Conservation (phyloP, 495 filamentous ascomycete species). For the Astrocystis sublimbata region DNA sequence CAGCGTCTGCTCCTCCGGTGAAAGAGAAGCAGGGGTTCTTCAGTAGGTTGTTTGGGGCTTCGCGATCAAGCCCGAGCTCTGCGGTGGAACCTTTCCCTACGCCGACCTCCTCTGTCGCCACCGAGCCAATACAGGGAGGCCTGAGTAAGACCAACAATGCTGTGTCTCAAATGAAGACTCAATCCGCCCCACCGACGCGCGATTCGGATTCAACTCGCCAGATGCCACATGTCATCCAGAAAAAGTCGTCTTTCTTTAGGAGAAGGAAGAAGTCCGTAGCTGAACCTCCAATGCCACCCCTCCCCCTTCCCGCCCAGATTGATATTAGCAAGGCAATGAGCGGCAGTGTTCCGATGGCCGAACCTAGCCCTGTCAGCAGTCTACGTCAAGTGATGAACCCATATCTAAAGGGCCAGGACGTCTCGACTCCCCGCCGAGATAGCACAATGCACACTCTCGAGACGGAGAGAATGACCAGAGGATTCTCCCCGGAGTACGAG, state of each 20-base stretch:
- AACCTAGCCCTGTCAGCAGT: slow-evolving; percentile 79
- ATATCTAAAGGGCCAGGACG: slow-evolving; percentile 54
- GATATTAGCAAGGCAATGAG: slow-evolving; percentile 35
- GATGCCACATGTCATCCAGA: slow-evolving; percentile 61
- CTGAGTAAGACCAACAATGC: slow-evolving; percentile 23
- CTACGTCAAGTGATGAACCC: slow-evolving; percentile 89
- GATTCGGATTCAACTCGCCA: slow-evolving; percentile 39
- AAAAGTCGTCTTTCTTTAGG: slow-evolving; percentile 94
- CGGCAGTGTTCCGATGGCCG: slow-evolving; percentile 28
- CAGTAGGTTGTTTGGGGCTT: slow-evolving; percentile 77
- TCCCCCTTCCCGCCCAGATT: slow-evolving; percentile 29
- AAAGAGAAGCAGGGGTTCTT: slow-evolving; percentile 89
- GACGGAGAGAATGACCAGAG: slow-evolving; percentile 38
- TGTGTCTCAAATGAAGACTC: slow-evolving; percentile 41
- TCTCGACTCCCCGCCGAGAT: slow-evolving; percentile 22
- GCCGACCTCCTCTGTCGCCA: slow-evolving; percentile 22
- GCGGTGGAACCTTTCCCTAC: not conserved
- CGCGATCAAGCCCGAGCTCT: slow-evolving; percentile 40
- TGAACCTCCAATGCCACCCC: slow-evolving; percentile 47
- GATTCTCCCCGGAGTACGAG: slow-evolving; percentile 67
- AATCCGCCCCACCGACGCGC: slow-evolving; percentile 50
- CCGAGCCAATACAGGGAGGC: slow-evolving; percentile 14
- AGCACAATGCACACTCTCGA: slow-evolving; percentile 21
- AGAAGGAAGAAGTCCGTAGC: slow-evolving; percentile 83
- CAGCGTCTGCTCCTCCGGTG: slow-evolving; percentile 31